Evolutionary conservation across 129 eudicot genomes (phyloP).

Genomic region (Daucus carota): DH1_v3.0 NC_030385.2:38609501-38610000

Average conservation of each 20-base stretch:
- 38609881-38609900: conserved; percentile 79
- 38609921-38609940: conserved; percentile 73
- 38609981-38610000: conserved; percentile 56
- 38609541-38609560: conserved; percentile 90
- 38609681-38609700: conserved; percentile 69
- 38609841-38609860: conserved; percentile 56
- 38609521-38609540: conserved; percentile 87
- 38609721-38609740: conserved; percentile 69
- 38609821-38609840: conserved; percentile 75
- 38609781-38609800: conserved; percentile 51
- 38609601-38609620: conserved; percentile 67
- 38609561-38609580: conserved; percentile 52
- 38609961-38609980: conserved; percentile 98
- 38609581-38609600: conserved; percentile 87
- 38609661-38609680: conserved; percentile 33
- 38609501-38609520: conserved; percentile 77
- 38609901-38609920: conserved; percentile 86
- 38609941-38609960: conserved; percentile 85
- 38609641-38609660: conserved; percentile 49
- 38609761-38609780: conserved; percentile 58
- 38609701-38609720: conserved; percentile 82
- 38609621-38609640: conserved; percentile 60
- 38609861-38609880: conserved; percentile 72
- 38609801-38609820: conserved; percentile 60
- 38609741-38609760: conserved; percentile 75